Evolutionary conservation across 2,329 filamentous ascomycete genomes (phyloP), one percentile per base, ranked within the genome.

Genomic region (Ophiosphaerella korrae): DNA sequence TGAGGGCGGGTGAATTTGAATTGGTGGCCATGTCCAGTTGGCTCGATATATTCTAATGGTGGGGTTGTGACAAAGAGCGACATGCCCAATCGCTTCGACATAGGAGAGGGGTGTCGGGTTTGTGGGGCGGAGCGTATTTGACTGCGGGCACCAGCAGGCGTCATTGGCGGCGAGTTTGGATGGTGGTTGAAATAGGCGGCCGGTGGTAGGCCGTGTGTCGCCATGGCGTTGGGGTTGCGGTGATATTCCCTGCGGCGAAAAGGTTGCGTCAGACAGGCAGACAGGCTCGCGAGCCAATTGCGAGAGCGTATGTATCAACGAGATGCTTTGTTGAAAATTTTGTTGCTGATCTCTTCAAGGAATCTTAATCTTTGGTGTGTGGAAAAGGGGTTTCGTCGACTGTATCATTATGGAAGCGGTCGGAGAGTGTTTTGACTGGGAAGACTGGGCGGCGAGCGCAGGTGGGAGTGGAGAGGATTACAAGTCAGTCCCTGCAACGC

Each of bases 341-440:
- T 50, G 40, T 42, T 60, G 51, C 46, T 57, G 33, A 60, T 60
- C 42, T 70, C 26, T 29, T 29, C 60, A 74, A 54, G 70, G 70
- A 62, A 67, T 67, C 56, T 62, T 64, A 55, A 57, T 59, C 60
- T 63, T 69, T 55, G 60, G 58, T 61, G 61, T 67, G 50, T 62
- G 65, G 60, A 66, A 66, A 48, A 66, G 66, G 55, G 61, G 63
- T 53, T 73, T 70, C 61, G 68, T 63, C 64, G 69, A 71, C 67
- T 72, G 61, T 74, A 70, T 72, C 72, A 75, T 75, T 71, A 73
- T 74, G 64, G 60, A 67, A 58, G 62, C 63, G 63, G 52, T 58
- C 57, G 59, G 60, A 58, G 62, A 54, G 60, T 57, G 63, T 60
- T 62, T 29, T 67, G 66, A 62, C 58, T 55, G 59, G 57, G 59